Evolutionary conservation across 108 stramenopile genomes (phyloP).

Genomic region (Halocafeteria seosinensis): DNA sequence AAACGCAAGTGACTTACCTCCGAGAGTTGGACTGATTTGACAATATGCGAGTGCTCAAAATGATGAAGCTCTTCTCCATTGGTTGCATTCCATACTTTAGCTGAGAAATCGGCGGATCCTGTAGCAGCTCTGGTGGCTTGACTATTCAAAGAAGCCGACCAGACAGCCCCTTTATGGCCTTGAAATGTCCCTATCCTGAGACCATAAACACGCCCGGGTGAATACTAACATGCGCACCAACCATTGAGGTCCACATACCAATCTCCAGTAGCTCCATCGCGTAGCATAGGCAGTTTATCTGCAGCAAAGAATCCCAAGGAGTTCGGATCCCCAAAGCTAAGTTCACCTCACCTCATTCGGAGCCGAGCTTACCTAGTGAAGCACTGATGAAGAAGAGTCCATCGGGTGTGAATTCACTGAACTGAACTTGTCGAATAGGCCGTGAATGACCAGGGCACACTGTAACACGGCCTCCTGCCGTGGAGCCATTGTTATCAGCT

Average conservation of each 20-base stretch:
- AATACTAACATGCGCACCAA: too few species aligned
- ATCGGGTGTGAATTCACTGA: conserved; percentile 23
- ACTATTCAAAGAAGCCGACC: conserved; percentile 70
- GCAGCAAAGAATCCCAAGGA: too few species aligned
- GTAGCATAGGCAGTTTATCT: conserved; percentile 74
- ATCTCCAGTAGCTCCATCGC: conserved; percentile 78
- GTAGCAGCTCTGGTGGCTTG: conserved; percentile 75
- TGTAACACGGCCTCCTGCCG: conserved; percentile 31
- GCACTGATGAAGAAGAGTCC: conserved; percentile 44
- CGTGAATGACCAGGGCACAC: conserved; percentile 82
- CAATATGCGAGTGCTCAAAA: conserved; percentile 79
- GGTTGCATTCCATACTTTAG: conserved; percentile 33
- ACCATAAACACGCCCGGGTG: too few species aligned
- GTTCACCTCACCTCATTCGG: too few species aligned
- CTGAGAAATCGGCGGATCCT: conserved; percentile 40
- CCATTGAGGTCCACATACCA: too few species aligned
- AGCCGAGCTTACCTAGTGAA: neutral
- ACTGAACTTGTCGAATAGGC: conserved; percentile 48
- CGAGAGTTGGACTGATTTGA: conserved; percentile 82
- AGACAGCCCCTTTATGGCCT: conserved; percentile 99
- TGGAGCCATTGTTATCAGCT: neutral
- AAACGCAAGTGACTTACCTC: too few species aligned
- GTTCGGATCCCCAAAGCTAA: too few species aligned
- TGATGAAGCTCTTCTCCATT: conserved; percentile 27
- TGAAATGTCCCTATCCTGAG: conserved; percentile 87